phyloP scores from a whole-genome alignment of 1,139 yeast genomes.

The Tardiomyces digboiensis region DNA sequence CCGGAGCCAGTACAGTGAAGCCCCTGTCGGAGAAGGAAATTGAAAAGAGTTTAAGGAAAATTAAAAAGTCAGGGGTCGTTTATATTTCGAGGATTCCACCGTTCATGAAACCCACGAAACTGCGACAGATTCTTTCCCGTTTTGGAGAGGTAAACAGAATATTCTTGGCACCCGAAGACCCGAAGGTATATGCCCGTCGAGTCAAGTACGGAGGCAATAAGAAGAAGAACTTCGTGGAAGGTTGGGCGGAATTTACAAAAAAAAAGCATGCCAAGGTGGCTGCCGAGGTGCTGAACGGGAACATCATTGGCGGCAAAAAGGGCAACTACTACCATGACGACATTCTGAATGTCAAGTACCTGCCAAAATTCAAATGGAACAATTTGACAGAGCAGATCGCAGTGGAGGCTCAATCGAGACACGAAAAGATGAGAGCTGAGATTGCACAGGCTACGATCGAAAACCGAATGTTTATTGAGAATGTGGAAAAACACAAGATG shows the following conservation, averaged over 20 bases:
- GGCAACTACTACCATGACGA: constrained; percentile 93
- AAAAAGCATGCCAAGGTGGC: constrained; percentile 86
- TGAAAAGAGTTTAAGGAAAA: constrained; percentile 27
- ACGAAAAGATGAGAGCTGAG: constrained; percentile 79
- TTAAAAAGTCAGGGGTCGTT: constrained; percentile 79
- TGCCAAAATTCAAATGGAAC: constrained; percentile 91
- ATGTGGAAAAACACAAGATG: constrained; percentile 83
- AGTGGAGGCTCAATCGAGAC: constrained; percentile 81
- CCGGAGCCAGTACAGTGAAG: constrained; percentile 14
- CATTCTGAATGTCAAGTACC: constrained; percentile 78
- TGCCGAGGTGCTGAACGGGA: constrained; percentile 79
- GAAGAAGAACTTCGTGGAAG: constrained; percentile 81
- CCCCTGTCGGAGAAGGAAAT: constrained; percentile 22
- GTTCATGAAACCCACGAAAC: constrained; percentile 90
- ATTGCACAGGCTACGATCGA: constrained; percentile 81
- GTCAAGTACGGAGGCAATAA: constrained; percentile 92
- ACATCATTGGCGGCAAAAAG: constrained; percentile 85
- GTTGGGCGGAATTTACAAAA: constrained; percentile 90
- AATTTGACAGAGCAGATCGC: constrained; percentile 93
- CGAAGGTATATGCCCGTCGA: constrained; percentile 51
- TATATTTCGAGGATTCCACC: constrained; percentile 91
- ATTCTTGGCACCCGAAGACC: constrained; percentile 81
- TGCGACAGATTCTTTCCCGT: constrained; percentile 66
- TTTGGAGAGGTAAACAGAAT: constrained; percentile 85
- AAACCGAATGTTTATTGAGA: constrained; percentile 70